phyloP scores from a whole-genome alignment of 371 early-diverging fungal genomes.

The Funneliformis caledonium region DNA sequence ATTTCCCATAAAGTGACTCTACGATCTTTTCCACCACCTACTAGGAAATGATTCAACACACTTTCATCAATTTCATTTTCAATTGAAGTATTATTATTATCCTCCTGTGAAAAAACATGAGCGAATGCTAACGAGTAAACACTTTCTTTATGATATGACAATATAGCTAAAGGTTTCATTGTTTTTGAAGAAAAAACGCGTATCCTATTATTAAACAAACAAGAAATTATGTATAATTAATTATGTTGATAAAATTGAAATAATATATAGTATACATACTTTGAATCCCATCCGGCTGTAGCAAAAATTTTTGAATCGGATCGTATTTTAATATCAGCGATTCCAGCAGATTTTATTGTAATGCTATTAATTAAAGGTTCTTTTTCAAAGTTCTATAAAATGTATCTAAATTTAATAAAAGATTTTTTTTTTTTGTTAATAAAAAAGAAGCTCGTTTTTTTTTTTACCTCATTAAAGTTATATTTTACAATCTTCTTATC shows the following conservation, averaged over 20 bases:
- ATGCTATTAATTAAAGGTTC: slow-evolving; percentile 1
- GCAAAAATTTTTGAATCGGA: slow-evolving; percentile 57
- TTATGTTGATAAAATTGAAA: neutral
- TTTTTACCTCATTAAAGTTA: slow-evolving; percentile 24
- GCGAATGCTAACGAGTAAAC: slow-evolving; percentile 51
- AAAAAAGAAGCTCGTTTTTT: neutral
- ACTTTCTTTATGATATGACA: slow-evolving; percentile 55
- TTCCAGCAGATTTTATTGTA: slow-evolving; percentile 51
- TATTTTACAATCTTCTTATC: slow-evolving; percentile 56
- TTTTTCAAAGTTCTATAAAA: neutral
- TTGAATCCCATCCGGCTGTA: slow-evolving; percentile 61
- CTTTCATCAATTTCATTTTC: slow-evolving; percentile 9
- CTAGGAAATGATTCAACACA: slow-evolving; percentile 48
- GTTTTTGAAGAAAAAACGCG: slow-evolving; percentile 55
- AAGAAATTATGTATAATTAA: neutral
- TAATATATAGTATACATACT: slow-evolving; percentile 41
- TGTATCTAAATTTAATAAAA: neutral
- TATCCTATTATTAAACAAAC: slow-evolving; percentile 45
- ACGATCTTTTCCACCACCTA: slow-evolving; percentile 52
- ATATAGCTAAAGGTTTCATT: slow-evolving; percentile 55
- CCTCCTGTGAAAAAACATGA: neutral
- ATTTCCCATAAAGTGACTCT: slow-evolving; percentile 60
- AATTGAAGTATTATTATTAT: neutral
- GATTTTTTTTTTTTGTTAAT: neutral
- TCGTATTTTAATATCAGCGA: slow-evolving; percentile 51